A percentile compares a stretch with the other conserved stretches of the same genome.
Conservation (phyloP, 495 filamentous ascomycete genomes). For the Penicillium herquei region DNA sequence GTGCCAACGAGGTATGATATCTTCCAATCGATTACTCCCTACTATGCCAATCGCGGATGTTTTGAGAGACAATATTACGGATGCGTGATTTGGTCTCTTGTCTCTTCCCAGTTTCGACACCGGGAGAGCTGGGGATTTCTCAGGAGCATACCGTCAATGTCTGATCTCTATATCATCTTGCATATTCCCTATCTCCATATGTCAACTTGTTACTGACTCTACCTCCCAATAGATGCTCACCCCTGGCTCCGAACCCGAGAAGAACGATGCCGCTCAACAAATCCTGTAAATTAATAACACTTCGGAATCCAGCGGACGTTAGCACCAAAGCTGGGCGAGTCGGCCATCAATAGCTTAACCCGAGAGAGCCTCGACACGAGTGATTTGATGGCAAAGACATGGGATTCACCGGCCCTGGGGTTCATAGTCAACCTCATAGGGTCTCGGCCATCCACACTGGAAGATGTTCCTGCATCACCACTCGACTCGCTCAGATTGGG, state of each 20-base stretch:
- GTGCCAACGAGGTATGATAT: conserved; percentile 63
- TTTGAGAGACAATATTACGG: too few species aligned
- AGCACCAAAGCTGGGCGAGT: conserved; percentile 6
- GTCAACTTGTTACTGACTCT: background rate
- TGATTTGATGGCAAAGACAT: background rate
- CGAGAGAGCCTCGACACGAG: background rate
- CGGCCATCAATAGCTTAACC: conserved; percentile 3
- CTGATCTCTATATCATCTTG: background rate
- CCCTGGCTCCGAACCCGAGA: conserved; percentile 35
- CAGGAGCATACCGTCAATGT: background rate
- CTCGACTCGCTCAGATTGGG: background rate
- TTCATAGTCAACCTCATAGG: background rate
- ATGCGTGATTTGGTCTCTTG: too few species aligned
- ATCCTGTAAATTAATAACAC: conserved; percentile 40
- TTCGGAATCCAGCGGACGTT: conserved; percentile 17
- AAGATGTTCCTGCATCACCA: background rate
- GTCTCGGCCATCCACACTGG: too few species aligned
- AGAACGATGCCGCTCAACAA: conserved; percentile 35
- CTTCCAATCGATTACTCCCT: background rate
- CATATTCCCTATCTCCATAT: background rate
- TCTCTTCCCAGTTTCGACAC: too few species aligned
- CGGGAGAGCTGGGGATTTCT: too few species aligned
- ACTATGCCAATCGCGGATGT: too few species aligned
- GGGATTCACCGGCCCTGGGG: background rate
- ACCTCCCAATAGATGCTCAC: conserved; percentile 46